Evolutionary conservation across 2,329 filamentous ascomycete species (phyloP).

Genomic region (Ilyonectria destructans): DNA sequence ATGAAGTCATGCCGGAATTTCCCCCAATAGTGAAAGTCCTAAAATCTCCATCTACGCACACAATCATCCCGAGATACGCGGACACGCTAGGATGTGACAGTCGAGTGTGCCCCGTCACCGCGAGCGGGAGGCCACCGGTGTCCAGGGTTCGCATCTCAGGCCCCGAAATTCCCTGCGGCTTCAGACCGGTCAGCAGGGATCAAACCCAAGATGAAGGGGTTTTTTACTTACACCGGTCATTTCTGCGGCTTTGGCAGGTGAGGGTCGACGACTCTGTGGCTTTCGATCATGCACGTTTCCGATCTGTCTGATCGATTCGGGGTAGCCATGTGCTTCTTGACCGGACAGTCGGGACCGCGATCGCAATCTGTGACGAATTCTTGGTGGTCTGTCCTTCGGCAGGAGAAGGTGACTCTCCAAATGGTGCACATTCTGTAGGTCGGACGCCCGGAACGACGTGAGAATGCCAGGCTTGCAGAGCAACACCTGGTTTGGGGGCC

Average conservation of each 20-base stretch:
- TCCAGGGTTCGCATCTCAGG: conserved; percentile 6
- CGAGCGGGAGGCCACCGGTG: conserved; percentile 4
- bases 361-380: conserved; percentile 22
- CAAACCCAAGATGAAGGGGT: not conserved
- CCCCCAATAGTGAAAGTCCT: not conserved
- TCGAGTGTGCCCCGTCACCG: not conserved
- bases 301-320: conserved; percentile 29
- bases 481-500: not conserved
- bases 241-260: conserved; percentile 26
- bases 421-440: conserved; percentile 28
- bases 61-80: not conserved
- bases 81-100: not conserved
- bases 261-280: conserved; percentile 28
- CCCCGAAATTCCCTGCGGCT: conserved; percentile 10
- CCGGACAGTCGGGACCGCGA: conserved; percentile 28
- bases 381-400: conserved; percentile 20
- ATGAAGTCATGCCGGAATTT: not conserved
- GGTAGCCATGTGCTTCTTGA: conserved; percentile 21
- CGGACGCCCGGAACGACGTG: not conserved
- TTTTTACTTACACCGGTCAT: conserved; percentile 16
- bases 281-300: conserved; percentile 34
- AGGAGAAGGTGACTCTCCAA: conserved; percentile 28
- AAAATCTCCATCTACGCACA: not conserved
- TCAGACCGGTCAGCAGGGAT: conserved; percentile 21
- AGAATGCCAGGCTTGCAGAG: conserved; percentile 13